Base-by-base conservation (phyloP, 495 filamentous ascomycete genomes). In the Hyphodiscus hymeniophilus region DNA sequence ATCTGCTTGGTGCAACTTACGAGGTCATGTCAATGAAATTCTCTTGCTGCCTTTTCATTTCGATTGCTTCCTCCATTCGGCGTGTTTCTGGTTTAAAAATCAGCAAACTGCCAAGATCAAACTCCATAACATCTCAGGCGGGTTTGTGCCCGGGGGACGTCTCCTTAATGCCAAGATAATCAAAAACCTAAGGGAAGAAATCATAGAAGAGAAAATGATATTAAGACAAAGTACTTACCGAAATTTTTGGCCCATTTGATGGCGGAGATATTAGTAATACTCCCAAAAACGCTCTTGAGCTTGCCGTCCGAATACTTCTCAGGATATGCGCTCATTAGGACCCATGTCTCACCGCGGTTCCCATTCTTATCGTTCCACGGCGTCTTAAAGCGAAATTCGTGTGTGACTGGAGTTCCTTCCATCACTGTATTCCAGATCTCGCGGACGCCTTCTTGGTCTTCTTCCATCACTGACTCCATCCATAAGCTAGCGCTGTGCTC, bases 1-100 rank as follows among this genome's bases (percentile, higher is more conserved):
- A 28, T 13, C 16, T 2, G 21, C 2, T 13, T 1, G 22, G 22
- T 21, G 7, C 6, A 40, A 55, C 41, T 46, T 45, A 50, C 49
- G 55, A 58, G 31, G 55, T 58, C 55, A 58, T 58, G 24, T 92
- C 87, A 58, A 94, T 91, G 62, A 92, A 94, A 48, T 89, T 89
- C 59, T 92, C 82, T 54, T 86, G 82, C 53, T 85, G 81, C 22
- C 76, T 66, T 61, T 87, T 88, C 42, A 77, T 70, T 48, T 81
- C 78, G 42, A 84, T 70, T 4, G 79, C 83, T 54, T 79, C 80
- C 53, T 76, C 72, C 39, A 75, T 69, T 48, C 76, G 72, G 21
- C 73, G 69, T 10, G 26, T 28, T 28, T 83, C 59, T 82, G 78
- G 39, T 80, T n/a, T n/a, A n/a, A n/a, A n/a, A n/a, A n/a, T n/a